A percentile compares a stretch with the other conserved stretches of the same genome.
These are phyloP conservation scores for Aphanomyces euteiches DNA, from an alignment of 352 stramenopile species.

Conservation along the genomic window DNA sequence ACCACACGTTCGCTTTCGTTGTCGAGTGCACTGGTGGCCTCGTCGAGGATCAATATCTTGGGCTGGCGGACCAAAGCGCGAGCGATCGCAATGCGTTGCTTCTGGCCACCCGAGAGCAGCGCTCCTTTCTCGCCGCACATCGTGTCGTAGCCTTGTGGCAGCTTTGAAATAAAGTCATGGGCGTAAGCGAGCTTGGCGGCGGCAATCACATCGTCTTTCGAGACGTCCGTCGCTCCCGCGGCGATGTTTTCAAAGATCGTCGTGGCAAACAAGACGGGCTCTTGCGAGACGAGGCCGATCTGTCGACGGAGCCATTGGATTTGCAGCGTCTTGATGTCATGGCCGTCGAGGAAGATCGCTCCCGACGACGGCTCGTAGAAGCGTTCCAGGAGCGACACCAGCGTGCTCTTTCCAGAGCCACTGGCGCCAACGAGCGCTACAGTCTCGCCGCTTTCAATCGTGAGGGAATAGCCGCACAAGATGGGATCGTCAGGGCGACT, in stretches of 20 bases:
- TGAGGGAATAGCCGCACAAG: slow-evolving; percentile 31
- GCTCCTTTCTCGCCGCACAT: slow-evolving; percentile 72
- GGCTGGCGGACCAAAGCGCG: slow-evolving; percentile 63
- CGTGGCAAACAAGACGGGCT: slow-evolving; percentile 90
- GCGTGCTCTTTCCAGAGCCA: slow-evolving; percentile 61
- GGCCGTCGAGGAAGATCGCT: slow-evolving; percentile 71
- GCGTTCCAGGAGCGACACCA: slow-evolving; percentile 65
- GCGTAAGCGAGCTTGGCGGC: slow-evolving; percentile 46
- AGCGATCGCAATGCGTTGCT: slow-evolving; percentile 81
- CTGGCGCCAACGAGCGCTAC: slow-evolving; percentile 42
- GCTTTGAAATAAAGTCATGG: slow-evolving; percentile 64
- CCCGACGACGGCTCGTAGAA: slow-evolving; percentile 87
- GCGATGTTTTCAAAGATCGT: slow-evolving; percentile 89
- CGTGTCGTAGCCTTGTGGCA: slow-evolving; percentile 83
- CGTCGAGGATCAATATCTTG: slow-evolving; percentile 57
- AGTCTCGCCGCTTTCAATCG: slow-evolving; percentile 40
- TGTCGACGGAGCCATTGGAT: slow-evolving; percentile 61
- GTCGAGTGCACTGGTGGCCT: slow-evolving; percentile 74
- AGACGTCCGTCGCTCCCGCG: slow-evolving; percentile 53
- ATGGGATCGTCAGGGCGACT: slow-evolving; percentile 40
- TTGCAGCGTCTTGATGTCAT: slow-evolving; percentile 70
- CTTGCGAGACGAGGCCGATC: slow-evolving; percentile 74
- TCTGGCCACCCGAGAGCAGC: slow-evolving; percentile 88
- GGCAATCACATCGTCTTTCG: slow-evolving; percentile 63
- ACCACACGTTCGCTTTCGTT: slow-evolving; percentile 65